phyloP scores from a whole-genome alignment of 2,329 filamentous ascomycete genomes.

The Claviceps sp. region DNA sequence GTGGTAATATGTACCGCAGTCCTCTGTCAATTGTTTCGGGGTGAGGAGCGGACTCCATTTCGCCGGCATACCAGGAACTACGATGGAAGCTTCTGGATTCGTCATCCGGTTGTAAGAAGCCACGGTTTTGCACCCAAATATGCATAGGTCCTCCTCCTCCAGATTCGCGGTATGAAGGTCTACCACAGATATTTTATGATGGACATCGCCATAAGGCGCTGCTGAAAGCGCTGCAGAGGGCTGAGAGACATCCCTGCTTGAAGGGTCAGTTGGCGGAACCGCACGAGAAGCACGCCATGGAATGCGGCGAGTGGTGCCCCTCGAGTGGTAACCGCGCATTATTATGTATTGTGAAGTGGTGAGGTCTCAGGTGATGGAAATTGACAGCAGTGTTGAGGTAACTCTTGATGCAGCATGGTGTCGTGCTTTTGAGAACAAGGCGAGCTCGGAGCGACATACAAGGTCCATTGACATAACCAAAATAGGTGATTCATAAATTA shows the following conservation, averaged over 20 bases:
- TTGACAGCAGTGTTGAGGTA: neutral
- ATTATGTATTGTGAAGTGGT: neutral
- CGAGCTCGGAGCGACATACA: neutral
- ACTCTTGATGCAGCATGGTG: too few species aligned
- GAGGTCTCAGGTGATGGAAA: neutral
- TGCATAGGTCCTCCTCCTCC: neutral
- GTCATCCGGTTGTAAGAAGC: neutral
- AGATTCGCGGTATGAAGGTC: neutral
- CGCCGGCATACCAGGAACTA: constrained; percentile 23
- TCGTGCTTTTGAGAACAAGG: too few species aligned
- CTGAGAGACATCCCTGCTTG: neutral
- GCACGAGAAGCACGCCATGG: neutral
- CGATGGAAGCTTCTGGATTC: neutral
- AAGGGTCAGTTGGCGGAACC: too few species aligned
- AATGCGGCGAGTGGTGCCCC: neutral
- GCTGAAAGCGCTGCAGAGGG: neutral
- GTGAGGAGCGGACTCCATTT: constrained; percentile 30
- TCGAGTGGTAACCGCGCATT: neutral
- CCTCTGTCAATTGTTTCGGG: constrained; percentile 24
- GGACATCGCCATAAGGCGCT: neutral
- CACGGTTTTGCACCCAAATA: neutral
- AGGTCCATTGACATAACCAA: neutral
- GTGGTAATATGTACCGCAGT: constrained; percentile 36
- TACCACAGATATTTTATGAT: neutral
- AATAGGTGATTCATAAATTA: too few species aligned